phyloP scores from a whole-genome alignment of 2,329 filamentous ascomycete genomes.

The Acrocalymma vagum region DNA sequence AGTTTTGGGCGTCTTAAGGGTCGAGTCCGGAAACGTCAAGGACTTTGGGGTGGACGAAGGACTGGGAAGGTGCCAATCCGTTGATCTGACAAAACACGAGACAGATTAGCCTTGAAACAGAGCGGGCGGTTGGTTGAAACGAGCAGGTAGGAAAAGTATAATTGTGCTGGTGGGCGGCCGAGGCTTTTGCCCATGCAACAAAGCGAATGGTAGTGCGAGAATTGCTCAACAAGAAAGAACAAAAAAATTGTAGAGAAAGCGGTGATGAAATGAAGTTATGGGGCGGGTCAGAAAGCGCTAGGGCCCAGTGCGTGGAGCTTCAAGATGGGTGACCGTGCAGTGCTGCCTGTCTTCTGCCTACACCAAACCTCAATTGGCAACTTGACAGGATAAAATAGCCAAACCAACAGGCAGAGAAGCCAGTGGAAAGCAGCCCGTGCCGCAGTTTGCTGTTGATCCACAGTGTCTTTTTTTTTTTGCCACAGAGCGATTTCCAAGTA shows the following conservation, averaged over 20 bases:
- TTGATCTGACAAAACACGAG: slow-evolving; percentile 46
- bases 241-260: slow-evolving; percentile 4
- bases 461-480: slow-evolving; percentile 3
- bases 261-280: slow-evolving; percentile 28
- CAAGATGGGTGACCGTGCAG: slow-evolving; percentile 39
- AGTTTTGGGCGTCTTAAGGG: slow-evolving; percentile 56
- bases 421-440: slow-evolving; percentile 17
- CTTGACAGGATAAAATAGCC: slow-evolving; percentile 21
- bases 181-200: too few relatives aligned
- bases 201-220: slow-evolving; percentile 8
- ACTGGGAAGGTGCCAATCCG: slow-evolving; percentile 60
- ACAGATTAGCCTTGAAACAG: slow-evolving; percentile 44
- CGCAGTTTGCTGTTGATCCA: too few relatives aligned
- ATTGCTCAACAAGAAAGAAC: slow-evolving; percentile 9
- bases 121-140: slow-evolving; percentile 24
- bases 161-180: too few relatives aligned
- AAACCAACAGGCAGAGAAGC: slow-evolving; percentile 33
- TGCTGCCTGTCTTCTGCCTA: slow-evolving; percentile 48
- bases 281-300: slow-evolving; percentile 24
- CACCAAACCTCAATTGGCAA: slow-evolving; percentile 30
- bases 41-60: slow-evolving; percentile 59
- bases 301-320: slow-evolving; percentile 34
- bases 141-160: too few relatives aligned
- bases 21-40: slow-evolving; percentile 48
- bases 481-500: too few relatives aligned